Evolutionary conservation across 1,139 yeast species (phyloP), one percentile per base, ranked within the genome.

Genomic region (Yamadazyma dushanensis): DNA sequence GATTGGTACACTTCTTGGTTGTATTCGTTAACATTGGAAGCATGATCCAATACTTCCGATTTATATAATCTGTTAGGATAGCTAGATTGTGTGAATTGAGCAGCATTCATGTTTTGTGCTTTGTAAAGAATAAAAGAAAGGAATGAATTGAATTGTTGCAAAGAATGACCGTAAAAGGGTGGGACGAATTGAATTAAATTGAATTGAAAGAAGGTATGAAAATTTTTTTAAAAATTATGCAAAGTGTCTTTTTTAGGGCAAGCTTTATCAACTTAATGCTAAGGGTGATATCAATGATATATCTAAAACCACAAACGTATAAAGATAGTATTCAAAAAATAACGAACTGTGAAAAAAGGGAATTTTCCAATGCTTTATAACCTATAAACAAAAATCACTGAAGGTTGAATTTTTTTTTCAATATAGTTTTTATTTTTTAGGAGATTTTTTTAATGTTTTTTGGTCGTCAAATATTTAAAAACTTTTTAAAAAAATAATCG

Each of bases 51-150:
- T 24, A 78, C 50, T 53, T 80, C 87, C 7, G 67, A 53, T 33
- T 70, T 59, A 43, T 80, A 77, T 36, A 80, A 60, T 37, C 64
- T 64, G 27, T 60, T 55, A 2, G 84, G 75, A 47, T 80, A 80
- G 38, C 63, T 61, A 39, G 48, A 52, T 46, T 68, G 75, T 18
- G 38, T 36, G 15, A 39, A 34, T 28, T 39, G 29, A 17, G 40
- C 32, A 13, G 34, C 23, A 8, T 35, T 20, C 15, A 37, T 15
- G 36, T 35, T 36, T 16, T 13, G 33, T n/a, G n/a, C n/a, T n/a
- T 31, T 18, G 20, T 16, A 29, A 33, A 26, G 32, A 6, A 32
- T 20, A 26, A 10, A 8, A 11, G 15, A 10, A 14, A 32, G n/a
- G 29, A 26, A 18, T 32, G 23, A 32, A 20, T 19, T 24, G 37